Percentiles rank a stretch among this genome's conserved stretches.
phyloP scores from a whole-genome alignment of 176 grass and related monocot genomes.

The Eleusine coracana region DNA sequence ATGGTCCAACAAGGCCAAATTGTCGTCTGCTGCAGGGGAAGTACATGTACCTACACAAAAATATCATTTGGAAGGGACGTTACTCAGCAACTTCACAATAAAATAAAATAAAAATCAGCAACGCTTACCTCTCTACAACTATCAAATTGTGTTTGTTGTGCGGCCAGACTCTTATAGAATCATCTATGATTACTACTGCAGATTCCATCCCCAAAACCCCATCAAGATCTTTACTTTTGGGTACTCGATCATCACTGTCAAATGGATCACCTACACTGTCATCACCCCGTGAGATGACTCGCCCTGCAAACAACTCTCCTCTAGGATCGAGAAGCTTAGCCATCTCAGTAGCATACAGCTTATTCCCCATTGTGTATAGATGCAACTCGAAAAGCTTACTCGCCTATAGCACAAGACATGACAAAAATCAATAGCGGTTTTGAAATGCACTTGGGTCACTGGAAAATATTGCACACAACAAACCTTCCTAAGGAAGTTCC shows the following conservation, averaged over 20 bases:
- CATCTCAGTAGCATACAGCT: slow-evolving; percentile 96
- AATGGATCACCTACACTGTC: slow-evolving; percentile 56
- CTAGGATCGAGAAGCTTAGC: slow-evolving; percentile 92
- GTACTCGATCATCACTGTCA: slow-evolving; percentile 78
- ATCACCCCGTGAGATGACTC: slow-evolving; percentile 90
- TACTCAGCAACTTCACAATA: slow-evolving; percentile 15
- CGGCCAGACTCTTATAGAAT: slow-evolving; percentile 91
- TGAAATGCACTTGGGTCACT: slow-evolving; percentile 2
- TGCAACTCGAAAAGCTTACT: slow-evolving; percentile 92
- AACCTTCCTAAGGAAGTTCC: slow-evolving; percentile 99
- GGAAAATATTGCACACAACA: slow-evolving; percentile 7
- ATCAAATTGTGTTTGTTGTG: slow-evolving; percentile 97
- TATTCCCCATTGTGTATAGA: slow-evolving; percentile 99
- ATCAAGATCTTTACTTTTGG: slow-evolving; percentile 98
- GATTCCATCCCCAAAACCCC: slow-evolving; percentile 97
- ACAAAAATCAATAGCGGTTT: slow-evolving; percentile 4
- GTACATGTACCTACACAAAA: slow-evolving; percentile 84
- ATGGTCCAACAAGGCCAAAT: slow-evolving; percentile 86
- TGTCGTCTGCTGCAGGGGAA: slow-evolving; percentile 97
- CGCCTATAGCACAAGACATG: slow-evolving; percentile 57
- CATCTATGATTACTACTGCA: slow-evolving; percentile 94
- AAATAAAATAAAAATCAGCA: slow-evolving; percentile 32
- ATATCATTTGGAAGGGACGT: background rate
- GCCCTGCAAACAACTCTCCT: slow-evolving; percentile 76
- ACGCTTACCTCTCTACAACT: slow-evolving; percentile 84